Percentiles rank a stretch among this genome's conserved stretches.
Conservation (phyloP, 768 basidiomycete genomes). For the Rhodotorula taiwanensis region DNA sequence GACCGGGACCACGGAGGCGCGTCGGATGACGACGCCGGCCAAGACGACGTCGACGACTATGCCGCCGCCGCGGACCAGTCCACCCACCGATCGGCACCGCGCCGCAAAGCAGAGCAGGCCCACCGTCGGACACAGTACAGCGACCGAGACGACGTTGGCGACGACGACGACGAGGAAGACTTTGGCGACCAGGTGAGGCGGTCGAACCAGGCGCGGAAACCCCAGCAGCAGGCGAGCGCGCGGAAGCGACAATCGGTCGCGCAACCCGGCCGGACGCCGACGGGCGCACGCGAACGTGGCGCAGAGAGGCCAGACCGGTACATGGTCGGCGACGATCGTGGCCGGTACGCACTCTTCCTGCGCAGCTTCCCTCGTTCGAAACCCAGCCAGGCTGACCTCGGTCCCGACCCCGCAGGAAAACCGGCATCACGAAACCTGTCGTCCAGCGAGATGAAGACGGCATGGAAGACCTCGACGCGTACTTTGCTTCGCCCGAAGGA, state of each 20-base stretch:
- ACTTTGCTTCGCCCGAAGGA: constrained; percentile 42
- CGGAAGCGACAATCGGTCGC: constrained; percentile 15
- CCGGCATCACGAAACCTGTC: constrained; percentile 6
- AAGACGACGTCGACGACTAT: not conserved
- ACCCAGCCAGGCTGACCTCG: not conserved
- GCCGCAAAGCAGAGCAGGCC: too few species aligned
- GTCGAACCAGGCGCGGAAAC: too few species aligned
- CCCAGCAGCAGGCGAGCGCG: not conserved
- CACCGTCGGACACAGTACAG: too few species aligned
- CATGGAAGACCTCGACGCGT: constrained; percentile 44
- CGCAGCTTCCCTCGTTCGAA: too few species aligned
- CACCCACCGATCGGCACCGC: too few species aligned
- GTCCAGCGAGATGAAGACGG: constrained; percentile 38
- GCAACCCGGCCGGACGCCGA: not conserved
- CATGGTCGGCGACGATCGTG: constrained; percentile 16
- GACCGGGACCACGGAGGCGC: too few species aligned
- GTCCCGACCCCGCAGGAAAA: constrained; percentile 14
- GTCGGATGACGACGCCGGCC: not conserved
- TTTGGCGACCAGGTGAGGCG: not conserved
- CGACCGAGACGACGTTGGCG: too few species aligned
- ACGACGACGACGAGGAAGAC: constrained; percentile 1
- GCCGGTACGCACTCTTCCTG: constrained; percentile 20
- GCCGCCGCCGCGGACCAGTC: not conserved
- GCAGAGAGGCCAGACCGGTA: constrained; percentile 15
- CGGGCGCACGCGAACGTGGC: not conserved